Percentiles rank a stretch among this genome's conserved stretches.
Conservation (phyloP, 495 filamentous ascomycete genomes). For the Physcia stellaris region DNA sequence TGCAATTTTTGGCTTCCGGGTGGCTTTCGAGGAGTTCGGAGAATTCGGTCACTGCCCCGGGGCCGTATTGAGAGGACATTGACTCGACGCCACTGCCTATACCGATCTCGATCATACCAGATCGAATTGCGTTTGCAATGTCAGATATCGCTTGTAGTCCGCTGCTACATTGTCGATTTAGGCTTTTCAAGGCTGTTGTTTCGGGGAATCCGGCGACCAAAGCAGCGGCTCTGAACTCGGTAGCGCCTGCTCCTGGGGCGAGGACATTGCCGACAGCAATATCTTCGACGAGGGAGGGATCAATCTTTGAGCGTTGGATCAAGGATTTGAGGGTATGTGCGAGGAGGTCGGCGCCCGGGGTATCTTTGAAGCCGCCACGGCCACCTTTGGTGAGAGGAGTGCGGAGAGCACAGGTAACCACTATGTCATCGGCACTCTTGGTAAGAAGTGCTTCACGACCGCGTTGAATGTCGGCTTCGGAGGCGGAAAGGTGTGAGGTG, state of each 20-base stretch:
- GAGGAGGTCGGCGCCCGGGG: constrained; percentile 71
- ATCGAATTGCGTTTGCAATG: constrained; percentile 76
- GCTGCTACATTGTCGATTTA: constrained; percentile 86
- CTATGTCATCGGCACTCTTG: constrained; percentile 64
- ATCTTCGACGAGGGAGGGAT: constrained; percentile 76
- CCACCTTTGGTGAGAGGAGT: constrained; percentile 86
- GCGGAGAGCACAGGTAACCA: constrained; percentile 84
- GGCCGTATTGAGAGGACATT: constrained; percentile 72
- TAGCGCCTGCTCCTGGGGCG: constrained; percentile 85
- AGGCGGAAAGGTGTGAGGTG: constrained; percentile 41
- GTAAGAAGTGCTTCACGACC: constrained; percentile 40
- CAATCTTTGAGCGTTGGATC: constrained; percentile 69
- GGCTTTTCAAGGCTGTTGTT: constrained; percentile 59
- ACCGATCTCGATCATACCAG: constrained; percentile 90
- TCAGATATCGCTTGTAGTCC: constrained; percentile 85
- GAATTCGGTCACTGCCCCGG: constrained; percentile 84
- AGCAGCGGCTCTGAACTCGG: constrained; percentile 87
- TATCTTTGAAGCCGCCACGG: constrained; percentile 92
- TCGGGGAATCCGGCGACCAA: constrained; percentile 87
- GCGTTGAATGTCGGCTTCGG: constrained; percentile 22
- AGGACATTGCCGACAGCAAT: constrained; percentile 86
- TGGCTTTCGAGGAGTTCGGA: constrained; percentile 78
- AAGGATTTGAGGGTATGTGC: constrained; percentile 69
- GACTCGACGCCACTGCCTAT: constrained; percentile 95
- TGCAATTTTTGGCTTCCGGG: constrained; percentile 82